A percentile compares a stretch with the other conserved stretches of the same genome.
Conservation (phyloP, 1,284 basidiomycete genomes). For the Melanopsichium pennsylvanicum region DNA sequence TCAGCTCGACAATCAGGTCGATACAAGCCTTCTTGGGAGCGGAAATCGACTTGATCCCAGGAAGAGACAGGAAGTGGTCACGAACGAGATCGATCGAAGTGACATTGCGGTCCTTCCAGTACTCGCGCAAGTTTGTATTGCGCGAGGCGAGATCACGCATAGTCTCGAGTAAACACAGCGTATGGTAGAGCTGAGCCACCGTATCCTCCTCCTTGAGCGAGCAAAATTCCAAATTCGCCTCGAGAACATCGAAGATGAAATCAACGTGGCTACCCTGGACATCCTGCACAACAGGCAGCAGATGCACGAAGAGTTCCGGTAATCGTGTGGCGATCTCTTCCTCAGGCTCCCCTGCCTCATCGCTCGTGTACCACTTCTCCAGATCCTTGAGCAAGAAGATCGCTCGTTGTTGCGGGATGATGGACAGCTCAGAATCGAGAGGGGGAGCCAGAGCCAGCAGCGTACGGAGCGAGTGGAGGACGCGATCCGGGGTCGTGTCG, state of each 20-base stretch:
- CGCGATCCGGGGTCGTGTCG: constrained; percentile 74
- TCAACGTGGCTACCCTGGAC: constrained; percentile 90
- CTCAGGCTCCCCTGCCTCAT: constrained; percentile 73
- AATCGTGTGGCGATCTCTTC: constrained; percentile 79
- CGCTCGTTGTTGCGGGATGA: constrained; percentile 80
- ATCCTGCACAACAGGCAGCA: constrained; percentile 88
- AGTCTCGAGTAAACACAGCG: constrained; percentile 75
- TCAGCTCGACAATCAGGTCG: constrained; percentile 48
- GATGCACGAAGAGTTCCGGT: constrained; percentile 76
- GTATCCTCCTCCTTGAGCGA: constrained; percentile 73
- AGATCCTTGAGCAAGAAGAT: constrained; percentile 88
- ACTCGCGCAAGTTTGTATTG: constrained; percentile 77
- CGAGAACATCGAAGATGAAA: constrained; percentile 86
- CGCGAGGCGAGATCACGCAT: constrained; percentile 77
- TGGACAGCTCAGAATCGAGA: constrained; percentile 79
- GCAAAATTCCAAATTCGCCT: constrained; percentile 81
- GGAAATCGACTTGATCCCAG: constrained; percentile 15
- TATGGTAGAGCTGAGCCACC: constrained; percentile 75
- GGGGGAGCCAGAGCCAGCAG: constrained; percentile 82
- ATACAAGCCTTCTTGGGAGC: constrained; percentile 33
- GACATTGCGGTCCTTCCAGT: constrained; percentile 74
- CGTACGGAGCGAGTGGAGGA: constrained; percentile 75
- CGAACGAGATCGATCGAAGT: constrained; percentile 72
- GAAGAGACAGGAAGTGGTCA: constrained; percentile 70
- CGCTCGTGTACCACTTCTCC: constrained; percentile 80